These are phyloP conservation scores for Millerozyma miso DNA, from an alignment of 805 yeast genomes.

Conservation along the genomic window DNA sequence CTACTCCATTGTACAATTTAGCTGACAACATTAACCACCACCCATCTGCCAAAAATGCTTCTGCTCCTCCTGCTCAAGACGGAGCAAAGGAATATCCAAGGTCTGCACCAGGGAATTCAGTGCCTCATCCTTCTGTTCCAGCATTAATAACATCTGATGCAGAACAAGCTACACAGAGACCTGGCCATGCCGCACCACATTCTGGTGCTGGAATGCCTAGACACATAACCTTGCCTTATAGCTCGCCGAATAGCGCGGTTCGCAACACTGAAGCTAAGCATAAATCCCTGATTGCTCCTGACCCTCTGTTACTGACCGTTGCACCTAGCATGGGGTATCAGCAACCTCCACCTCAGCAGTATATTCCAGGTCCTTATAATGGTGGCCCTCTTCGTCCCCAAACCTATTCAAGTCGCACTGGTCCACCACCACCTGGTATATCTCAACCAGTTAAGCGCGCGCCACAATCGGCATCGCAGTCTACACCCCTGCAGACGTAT, in stretches of 20 bases:
- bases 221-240: conserved; percentile 29
- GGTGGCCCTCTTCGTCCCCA: conserved; percentile 1
- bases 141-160: conserved; percentile 1
- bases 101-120: background rate
- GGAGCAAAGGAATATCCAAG: background rate
- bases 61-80: too few relatives aligned
- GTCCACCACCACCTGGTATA: background rate
- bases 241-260: conserved; percentile 14
- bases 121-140: background rate
- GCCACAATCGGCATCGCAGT: conserved; percentile 13
- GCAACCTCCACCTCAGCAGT: conserved; percentile 1
- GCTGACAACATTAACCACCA: conserved; percentile 9
- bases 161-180: conserved; percentile 3
- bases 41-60: too few relatives aligned
- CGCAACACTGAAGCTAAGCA: conserved; percentile 6
- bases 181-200: conserved; percentile 11
- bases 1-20: conserved; percentile 11
- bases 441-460: background rate
- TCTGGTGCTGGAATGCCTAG: conserved; percentile 19
- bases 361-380: background rate
- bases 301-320: background rate
- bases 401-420: background rate
- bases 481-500: conserved; percentile 6
- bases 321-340: conserved; percentile 2
- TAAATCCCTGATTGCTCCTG: background rate